Conservation (phyloP, 768 basidiomycete species). For the Podaxis mareebaensis region DNA sequence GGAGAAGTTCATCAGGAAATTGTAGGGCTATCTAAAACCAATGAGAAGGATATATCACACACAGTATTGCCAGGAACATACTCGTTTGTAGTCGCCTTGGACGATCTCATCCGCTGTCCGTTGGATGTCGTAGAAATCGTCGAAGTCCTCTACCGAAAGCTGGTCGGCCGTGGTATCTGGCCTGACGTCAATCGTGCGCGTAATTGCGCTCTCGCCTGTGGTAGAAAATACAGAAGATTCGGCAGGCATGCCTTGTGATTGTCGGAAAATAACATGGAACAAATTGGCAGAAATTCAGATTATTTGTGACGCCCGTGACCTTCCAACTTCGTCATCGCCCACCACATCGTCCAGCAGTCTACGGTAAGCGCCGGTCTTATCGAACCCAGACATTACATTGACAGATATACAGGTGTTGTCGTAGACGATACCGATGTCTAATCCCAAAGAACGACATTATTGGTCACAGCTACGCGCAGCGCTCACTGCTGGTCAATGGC, state of each 20-base stretch:
- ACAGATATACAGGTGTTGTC: background rate
- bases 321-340: slow-evolving; percentile 4
- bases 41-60: background rate
- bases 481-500: slow-evolving; percentile 77
- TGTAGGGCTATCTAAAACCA: slow-evolving; percentile 79
- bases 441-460: slow-evolving; percentile 71
- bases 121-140: slow-evolving; percentile 74
- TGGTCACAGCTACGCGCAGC: slow-evolving; percentile 72
- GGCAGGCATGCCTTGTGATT: slow-evolving; percentile 18
- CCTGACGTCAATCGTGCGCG: slow-evolving; percentile 9
- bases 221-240: slow-evolving; percentile 47
- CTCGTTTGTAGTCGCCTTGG: slow-evolving; percentile 67
- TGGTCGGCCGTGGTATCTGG: slow-evolving; percentile 10
- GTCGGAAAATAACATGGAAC: background rate
- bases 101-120: slow-evolving; percentile 63
- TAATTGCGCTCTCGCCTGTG: slow-evolving; percentile 38
- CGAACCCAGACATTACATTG: background rate
- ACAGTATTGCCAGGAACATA: slow-evolving; percentile 31
- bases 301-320: slow-evolving; percentile 8
- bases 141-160: slow-evolving; percentile 43
- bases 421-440: slow-evolving; percentile 25
- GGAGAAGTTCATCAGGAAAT: slow-evolving; percentile 92
- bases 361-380: background rate
- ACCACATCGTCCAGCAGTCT: background rate
- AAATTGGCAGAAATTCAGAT: background rate